Evolutionary conservation across 75 land plant genomes (phyloP), one percentile per base, ranked within the genome.

Genomic region (Azolla pinnata): DNA sequence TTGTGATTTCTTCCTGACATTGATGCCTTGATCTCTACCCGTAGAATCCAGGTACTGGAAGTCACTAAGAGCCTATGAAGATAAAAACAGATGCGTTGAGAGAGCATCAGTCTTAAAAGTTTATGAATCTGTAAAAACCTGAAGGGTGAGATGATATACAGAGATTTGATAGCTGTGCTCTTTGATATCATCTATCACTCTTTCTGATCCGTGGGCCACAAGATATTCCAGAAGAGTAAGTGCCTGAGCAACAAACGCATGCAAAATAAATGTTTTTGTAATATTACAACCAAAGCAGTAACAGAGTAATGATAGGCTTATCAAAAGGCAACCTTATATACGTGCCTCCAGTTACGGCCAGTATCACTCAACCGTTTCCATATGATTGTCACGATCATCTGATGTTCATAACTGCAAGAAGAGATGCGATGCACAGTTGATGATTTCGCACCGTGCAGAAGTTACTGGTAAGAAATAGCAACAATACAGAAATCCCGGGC

Each of bases 321-420:
- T 12, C 12, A 35, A 48, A 48, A 52, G 2, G 5, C 10, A 42
- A 90, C 99, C 88, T 95, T 95, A 62, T 95, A 95, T 1, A 86
- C 99, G 75, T 86, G 80, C 21, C 99, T 79, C 99, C 99, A 95
- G 38, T 90, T 83, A 68, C 72, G 82, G n/a, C 92, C 99, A 57
- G 88, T 84, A 32, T 95, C 99, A 57, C 63, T 74, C 25, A 90
- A 65, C 56, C 99, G 77, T 62, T 83, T 90, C 92, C 91, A 95
- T 10, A 95, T 70, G 25, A 95, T 82, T 40, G 62, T 31, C 99
- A 95, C 90, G 53, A 95, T 88, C 82, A 90, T 72, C 77, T 95
- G 99, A 70, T 88, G 86, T 34, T 95, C 99, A 63, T 88, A 52
- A 65, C 99, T 95, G 82, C 20, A 73, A 40, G n/a, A 66, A 28